phyloP scores from a whole-genome alignment of 805 yeast species.

The Suhomyces vadensis region DNA sequence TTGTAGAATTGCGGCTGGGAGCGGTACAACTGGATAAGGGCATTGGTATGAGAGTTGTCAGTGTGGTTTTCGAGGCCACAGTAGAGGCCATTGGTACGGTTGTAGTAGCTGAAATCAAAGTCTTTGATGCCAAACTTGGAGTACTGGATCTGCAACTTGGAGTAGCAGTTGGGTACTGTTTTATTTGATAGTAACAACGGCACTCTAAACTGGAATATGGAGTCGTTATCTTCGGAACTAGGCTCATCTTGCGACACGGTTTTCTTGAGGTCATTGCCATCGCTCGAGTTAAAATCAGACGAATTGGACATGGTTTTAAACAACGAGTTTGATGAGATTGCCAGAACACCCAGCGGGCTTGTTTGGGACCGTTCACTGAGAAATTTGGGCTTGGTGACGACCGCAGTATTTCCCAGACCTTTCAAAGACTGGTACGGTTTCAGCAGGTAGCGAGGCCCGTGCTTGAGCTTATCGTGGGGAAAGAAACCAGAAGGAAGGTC shows the following conservation, averaged over 20 bases:
- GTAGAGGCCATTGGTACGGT: constrained; percentile 53
- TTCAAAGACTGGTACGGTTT: constrained; percentile 42
- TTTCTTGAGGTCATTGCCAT: constrained; percentile 4
- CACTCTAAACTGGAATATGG: constrained; percentile 22
- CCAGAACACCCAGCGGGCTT: neutral
- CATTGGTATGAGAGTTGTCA: constrained; percentile 70
- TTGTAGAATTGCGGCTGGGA: constrained; percentile 75
- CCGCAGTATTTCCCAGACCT: constrained; percentile 14
- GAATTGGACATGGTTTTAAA: constrained; percentile 12
- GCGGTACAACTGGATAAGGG: constrained; percentile 76
- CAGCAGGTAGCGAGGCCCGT: constrained; percentile 56
- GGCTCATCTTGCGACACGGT: neutral
- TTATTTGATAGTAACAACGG: neutral
- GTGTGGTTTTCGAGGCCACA: constrained; percentile 91
- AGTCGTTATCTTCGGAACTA: constrained; percentile 5
- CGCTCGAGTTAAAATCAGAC: constrained; percentile 8
- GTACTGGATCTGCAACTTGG: constrained; percentile 73
- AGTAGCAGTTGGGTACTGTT: constrained; percentile 69
- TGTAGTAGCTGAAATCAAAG: constrained; percentile 86
- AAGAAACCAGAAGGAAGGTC: constrained; percentile 15
- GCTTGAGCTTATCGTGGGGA: constrained; percentile 55
- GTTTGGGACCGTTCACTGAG: constrained; percentile 49
- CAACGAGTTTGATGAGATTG: constrained; percentile 10
- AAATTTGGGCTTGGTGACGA: constrained; percentile 48
- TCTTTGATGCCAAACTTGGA: constrained; percentile 91